Percentiles rank a stretch among this genome's conserved stretches.
phyloP scores from a whole-genome alignment of 192 early-diverging fungal genomes.

The Backusella liffmaniae region DNA sequence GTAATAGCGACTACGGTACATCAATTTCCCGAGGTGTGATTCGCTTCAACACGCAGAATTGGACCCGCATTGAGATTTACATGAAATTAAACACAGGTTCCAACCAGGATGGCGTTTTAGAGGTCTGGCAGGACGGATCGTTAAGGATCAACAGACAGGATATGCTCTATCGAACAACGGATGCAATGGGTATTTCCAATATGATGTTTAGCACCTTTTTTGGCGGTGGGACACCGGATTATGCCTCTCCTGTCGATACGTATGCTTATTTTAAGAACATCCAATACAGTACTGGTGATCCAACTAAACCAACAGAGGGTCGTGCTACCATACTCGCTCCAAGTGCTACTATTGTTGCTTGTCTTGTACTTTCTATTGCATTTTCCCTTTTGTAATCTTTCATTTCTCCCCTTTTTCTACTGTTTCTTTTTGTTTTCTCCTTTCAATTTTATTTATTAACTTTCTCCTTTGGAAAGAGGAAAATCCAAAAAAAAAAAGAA shows the following conservation, averaged over 20 bases:
- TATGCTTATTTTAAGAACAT: slow-evolving; percentile 41
- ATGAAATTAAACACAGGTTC: slow-evolving; percentile 38
- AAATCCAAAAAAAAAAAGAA: background rate
- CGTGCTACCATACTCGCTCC: background rate
- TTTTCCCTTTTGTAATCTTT: background rate
- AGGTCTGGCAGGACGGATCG: slow-evolving; percentile 40
- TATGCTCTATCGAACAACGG: slow-evolving; percentile 37
- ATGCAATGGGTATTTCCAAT: slow-evolving; percentile 41
- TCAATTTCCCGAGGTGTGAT: slow-evolving; percentile 44
- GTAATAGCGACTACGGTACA: slow-evolving; percentile 46
- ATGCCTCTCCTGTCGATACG: slow-evolving; percentile 35
- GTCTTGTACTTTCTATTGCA: background rate
- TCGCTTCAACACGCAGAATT: slow-evolving; percentile 31
- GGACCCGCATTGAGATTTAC: slow-evolving; percentile 42
- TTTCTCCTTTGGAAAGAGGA: background rate
- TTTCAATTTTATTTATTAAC: background rate
- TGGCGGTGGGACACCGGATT: slow-evolving; percentile 38
- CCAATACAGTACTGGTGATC: slow-evolving; percentile 36
- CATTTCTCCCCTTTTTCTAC: background rate
- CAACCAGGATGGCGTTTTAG: slow-evolving; percentile 29
- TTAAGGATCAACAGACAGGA: slow-evolving; percentile 26
- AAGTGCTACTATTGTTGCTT: background rate
- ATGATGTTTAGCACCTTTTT: slow-evolving; percentile 51
- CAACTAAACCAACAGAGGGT: background rate
- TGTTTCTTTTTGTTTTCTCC: background rate